Base-by-base conservation (phyloP, 2,329 filamentous ascomycete genomes). In the Pleomassaria siparia region DNA sequence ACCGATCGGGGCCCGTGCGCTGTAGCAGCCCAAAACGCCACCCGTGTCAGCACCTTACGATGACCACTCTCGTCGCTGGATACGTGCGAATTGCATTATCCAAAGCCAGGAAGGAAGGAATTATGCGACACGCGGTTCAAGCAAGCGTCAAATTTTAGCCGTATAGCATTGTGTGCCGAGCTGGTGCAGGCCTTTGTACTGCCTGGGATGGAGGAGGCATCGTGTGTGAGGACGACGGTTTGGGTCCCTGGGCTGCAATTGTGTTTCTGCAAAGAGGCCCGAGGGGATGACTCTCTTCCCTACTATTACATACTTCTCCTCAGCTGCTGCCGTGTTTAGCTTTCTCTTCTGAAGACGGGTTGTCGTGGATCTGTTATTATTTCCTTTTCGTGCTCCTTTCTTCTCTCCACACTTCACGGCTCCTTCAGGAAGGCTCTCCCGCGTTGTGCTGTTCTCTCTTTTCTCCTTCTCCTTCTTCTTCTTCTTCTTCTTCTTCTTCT, bases 131-230 rank as follows among this genome's bases (percentile, higher is more conserved):
- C 36, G 44, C 54, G 49, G 51, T 58, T 53, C 54, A 66, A 60
- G 60, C 59, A 53, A 32, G 51, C 55, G 50, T 54, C 53, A 47
- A 46, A 58, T 66, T 55, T 24, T 64, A 48, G 57, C 45, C 37
- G 42, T 21, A 58, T 44, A 63, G 66, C 66, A 68, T 68, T 64
- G 58, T 63, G 48, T 51, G 53, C 54, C 49, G 53, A 58, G 59
- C 42, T 33, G 37, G 25, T 15, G 21, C 10, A 22, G 29, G 15
- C 39, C 49, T 36, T 42, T 29, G 39, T 28, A 22, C 16, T 8
- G 24, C 45, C 43, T 53, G 24, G 25, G n/a, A n/a, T 43, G 30
- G 43, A 43, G 58, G 50, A 46, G 44, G 46, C 42, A 40, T 43
- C 30, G 43, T 57, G 56, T 55, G 50, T 58, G 56, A 57, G 35